Evolutionary conservation across 176 grass and related monocot species (phyloP).

Genomic region (Secale cereale): DNA sequence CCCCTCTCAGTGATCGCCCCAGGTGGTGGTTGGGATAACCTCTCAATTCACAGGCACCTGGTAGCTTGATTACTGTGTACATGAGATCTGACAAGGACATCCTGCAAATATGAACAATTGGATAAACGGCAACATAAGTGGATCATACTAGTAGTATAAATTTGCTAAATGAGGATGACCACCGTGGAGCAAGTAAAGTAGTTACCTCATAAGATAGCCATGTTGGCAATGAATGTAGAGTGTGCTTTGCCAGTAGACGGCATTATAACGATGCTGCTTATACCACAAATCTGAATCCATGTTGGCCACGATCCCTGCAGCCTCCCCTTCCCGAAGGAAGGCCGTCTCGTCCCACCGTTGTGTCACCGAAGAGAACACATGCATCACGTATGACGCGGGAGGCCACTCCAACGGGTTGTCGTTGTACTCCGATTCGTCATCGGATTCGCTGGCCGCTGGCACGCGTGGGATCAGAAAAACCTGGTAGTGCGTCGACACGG

Average conservation of each 20-base stretch:
- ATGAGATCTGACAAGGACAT: background rate
- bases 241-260: background rate
- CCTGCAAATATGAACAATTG: background rate
- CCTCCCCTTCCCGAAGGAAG: background rate
- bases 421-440: background rate
- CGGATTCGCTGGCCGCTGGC: background rate
- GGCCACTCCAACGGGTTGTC: background rate
- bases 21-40: background rate
- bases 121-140: background rate
- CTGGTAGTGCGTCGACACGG: background rate
- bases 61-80: background rate
- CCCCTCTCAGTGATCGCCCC: background rate
- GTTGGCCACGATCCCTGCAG: background rate
- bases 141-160: background rate
- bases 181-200: background rate
- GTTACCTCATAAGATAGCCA: background rate
- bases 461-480: background rate
- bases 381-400: background rate
- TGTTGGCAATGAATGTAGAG: background rate
- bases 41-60: background rate
- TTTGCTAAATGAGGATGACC: background rate
- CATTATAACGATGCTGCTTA: background rate
- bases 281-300: background rate
- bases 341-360: background rate
- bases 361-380: background rate